Evolutionary conservation across 2,329 filamentous ascomycete genomes (phyloP).

Genomic region (Fusarium sp.): DNA sequence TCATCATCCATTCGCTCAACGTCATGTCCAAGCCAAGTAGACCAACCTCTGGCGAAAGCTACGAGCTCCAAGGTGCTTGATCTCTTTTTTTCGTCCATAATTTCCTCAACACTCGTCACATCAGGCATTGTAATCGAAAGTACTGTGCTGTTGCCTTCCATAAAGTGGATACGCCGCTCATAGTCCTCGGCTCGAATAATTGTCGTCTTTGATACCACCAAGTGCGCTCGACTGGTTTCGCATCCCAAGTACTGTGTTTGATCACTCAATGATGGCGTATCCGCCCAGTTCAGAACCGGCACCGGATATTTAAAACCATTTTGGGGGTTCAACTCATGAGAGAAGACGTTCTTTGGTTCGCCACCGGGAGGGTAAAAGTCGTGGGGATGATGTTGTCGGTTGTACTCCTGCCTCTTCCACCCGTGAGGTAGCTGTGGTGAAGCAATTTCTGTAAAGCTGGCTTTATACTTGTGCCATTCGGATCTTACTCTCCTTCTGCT

Average conservation of each 20-base stretch:
- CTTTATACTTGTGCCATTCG: constrained; percentile 12
- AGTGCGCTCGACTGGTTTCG: constrained; percentile 4
- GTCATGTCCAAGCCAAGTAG: constrained; percentile 20
- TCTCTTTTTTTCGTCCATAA: not conserved
- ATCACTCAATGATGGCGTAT: constrained; percentile 6
- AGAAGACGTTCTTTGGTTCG: not conserved
- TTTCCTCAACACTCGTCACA: not conserved
- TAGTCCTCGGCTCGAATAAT: not conserved
- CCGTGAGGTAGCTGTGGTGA: not conserved
- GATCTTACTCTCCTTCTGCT: constrained; percentile 7
- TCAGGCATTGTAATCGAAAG: constrained; percentile 6
- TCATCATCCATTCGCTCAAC: not conserved
- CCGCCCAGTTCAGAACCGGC: constrained; percentile 7
- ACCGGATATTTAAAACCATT: constrained; percentile 6
- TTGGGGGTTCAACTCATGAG: not conserved
- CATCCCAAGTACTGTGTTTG: constrained; percentile 13
- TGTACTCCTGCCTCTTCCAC: not conserved
- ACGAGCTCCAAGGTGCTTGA: not conserved
- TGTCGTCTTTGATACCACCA: not conserved
- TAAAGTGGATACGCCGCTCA: not conserved
- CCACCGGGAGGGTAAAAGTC: not conserved
- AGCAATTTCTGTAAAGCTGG: not conserved
- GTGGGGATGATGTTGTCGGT: not conserved
- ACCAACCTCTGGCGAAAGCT: constrained; percentile 20
- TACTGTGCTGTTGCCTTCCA: not conserved